A percentile compares a stretch with the other conserved stretches of the same genome.
Conservation (phyloP, 2,329 filamentous ascomycete species). For the Neofusicoccum ribis region DNA sequence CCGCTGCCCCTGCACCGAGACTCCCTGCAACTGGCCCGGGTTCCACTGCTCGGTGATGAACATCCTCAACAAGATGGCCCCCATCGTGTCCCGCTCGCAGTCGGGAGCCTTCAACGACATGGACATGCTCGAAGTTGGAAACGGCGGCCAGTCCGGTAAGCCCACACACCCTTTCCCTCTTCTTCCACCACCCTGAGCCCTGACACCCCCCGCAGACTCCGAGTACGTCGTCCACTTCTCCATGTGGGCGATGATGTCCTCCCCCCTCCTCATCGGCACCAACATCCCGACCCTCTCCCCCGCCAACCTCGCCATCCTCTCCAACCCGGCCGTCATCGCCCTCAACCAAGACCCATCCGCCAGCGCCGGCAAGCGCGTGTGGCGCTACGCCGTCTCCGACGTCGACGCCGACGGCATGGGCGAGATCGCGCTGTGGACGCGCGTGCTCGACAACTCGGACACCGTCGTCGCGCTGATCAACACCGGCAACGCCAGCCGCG, state of each 20-base stretch:
- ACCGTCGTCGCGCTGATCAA: constrained; percentile 55
- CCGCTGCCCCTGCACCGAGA: constrained; percentile 45
- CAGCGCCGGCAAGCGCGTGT: constrained; percentile 44
- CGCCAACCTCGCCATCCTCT: constrained; percentile 47
- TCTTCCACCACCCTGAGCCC: background rate
- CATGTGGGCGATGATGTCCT: constrained; percentile 52
- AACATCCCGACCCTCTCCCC: constrained; percentile 43
- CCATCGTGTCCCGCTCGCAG: constrained; percentile 42
- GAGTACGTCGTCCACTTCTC: constrained; percentile 49
- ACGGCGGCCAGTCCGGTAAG: constrained; percentile 35
- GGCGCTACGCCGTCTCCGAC: constrained; percentile 46
- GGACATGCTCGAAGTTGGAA: constrained; percentile 52
- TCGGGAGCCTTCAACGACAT: constrained; percentile 52
- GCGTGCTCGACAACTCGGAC: constrained; percentile 48
- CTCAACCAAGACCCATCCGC: constrained; percentile 50
- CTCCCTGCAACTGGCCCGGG: constrained; percentile 46
- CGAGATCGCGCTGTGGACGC: constrained; percentile 54
- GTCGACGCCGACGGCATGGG: constrained; percentile 46
- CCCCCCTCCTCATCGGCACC: constrained; percentile 51
- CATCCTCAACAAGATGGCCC: constrained; percentile 51
- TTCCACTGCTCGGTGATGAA: constrained; percentile 53
- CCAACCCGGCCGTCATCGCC: constrained; percentile 52
- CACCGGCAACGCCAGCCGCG: constrained; percentile 42
- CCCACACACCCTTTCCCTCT: background rate
- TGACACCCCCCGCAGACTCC: constrained; percentile 31